These are phyloP conservation scores for Phytophthora sansomeana DNA, from an alignment of 352 stramenopile genomes.

Conservation along the genomic window DNA sequence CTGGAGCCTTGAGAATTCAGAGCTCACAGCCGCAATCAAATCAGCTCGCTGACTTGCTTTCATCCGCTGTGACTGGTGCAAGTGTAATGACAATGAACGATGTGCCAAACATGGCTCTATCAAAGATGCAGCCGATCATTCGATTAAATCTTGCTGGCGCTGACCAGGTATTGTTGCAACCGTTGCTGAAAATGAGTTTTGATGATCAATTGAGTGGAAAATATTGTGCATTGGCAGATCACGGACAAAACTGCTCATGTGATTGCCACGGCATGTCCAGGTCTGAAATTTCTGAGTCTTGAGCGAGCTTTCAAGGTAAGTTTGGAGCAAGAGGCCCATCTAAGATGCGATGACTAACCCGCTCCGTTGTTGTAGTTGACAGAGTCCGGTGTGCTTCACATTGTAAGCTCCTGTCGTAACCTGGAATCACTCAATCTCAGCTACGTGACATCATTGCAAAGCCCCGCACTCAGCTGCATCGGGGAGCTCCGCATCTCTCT, in stretches of 20 bases:
- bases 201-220: neutral
- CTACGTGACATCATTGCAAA: conserved; percentile 60
- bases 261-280: conserved; percentile 42
- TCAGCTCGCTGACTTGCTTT: conserved; percentile 50
- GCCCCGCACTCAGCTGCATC: conserved; percentile 58
- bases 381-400: conserved; percentile 59
- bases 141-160: conserved; percentile 68
- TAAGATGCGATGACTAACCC: neutral
- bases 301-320: conserved; percentile 50
- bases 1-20: neutral
- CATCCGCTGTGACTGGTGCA: conserved; percentile 21
- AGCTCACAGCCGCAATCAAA: conserved; percentile 38
- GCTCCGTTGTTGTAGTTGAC: conserved; percentile 47
- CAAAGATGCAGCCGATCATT: conserved; percentile 20
- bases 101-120: neutral
- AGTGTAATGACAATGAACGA: conserved; percentile 3
- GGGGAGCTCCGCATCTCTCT: conserved; percentile 60
- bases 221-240: conserved; percentile 32
- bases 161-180: conserved; percentile 46
- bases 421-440: conserved; percentile 67
- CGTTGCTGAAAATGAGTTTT: neutral
- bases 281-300: conserved; percentile 56
- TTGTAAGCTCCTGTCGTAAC: conserved; percentile 56
- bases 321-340: neutral
- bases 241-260: conserved; percentile 51